Base-by-base conservation (phyloP, 306 rosid genomes). In the Glycine tomentella region DNA sequence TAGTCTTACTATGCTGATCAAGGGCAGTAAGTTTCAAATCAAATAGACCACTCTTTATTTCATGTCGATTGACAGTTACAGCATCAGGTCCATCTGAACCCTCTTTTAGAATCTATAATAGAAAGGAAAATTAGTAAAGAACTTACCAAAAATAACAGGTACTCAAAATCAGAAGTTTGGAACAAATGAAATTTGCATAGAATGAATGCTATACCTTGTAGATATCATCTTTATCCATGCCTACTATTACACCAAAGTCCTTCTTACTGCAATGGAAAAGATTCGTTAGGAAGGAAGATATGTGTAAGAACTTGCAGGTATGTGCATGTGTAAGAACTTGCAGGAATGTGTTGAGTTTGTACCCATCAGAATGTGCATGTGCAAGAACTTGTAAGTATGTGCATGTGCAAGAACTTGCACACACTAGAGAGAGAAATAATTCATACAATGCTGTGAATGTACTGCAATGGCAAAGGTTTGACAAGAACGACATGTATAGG, bases 221-320 rank as follows among this genome's bases (percentile, higher is more conserved):
- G 72, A 74, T 85, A 81, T 90, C 92, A 85, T 88, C 98, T 78
- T 93, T 96, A 86, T 92, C 99, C 80, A 76, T 78, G 83, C 97
- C 88, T 80, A 92, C 51, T 48, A 96, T 90, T 56, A 96, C 80
- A 76, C 99, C 99, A 78, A 93, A 96, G 76, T 96, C 98, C 86
- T 90, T 91, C 85, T 88, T 88, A 48, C 99, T 96, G 92, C 89
- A 90, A 84, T 31, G 74, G 75, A 14, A 80, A 84, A 69, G 45
- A 64, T 7, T 56, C 36, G 48, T 59, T 61, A 80, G 63, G 53
- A 66, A 57, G 52, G 53, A 81, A 56, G 52, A 57, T 3, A 17
- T 11, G 66, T 33, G 8, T 74, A 51, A 14, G 31, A 38, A 56
- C 62, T 69, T 64, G 65, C 17, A 31, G 31, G 9, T 13, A 58